Conservation (phyloP, 768 basidiomycete genomes). For the Pholiota microspora region DNA sequence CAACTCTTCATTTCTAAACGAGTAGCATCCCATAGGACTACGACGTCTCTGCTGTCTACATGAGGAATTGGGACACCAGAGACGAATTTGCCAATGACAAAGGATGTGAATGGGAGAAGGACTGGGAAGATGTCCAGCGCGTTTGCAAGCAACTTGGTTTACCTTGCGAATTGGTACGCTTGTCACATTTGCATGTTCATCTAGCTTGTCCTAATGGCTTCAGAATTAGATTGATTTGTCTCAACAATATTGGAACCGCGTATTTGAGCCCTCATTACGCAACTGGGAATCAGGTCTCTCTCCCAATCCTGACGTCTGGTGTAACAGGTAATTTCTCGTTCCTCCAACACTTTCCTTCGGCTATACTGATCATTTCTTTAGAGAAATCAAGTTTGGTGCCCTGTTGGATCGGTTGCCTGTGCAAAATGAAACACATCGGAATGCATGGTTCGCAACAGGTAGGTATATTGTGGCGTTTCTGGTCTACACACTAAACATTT, state of each 20-base stretch:
- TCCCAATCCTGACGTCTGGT: constrained; percentile 92
- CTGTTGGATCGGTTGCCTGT: constrained; percentile 62
- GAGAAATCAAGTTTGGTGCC: constrained; percentile 91
- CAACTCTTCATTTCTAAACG: neutral
- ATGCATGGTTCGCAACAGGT: constrained; percentile 84
- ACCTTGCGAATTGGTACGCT: constrained; percentile 70
- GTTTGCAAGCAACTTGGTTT: constrained; percentile 75
- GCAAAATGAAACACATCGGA: constrained; percentile 19
- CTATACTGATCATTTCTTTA: constrained; percentile 28
- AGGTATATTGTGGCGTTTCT: constrained; percentile 1
- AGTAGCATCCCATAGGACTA: constrained; percentile 49
- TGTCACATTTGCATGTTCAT: neutral
- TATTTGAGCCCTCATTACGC: constrained; percentile 83
- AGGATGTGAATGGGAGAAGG: constrained; percentile 96
- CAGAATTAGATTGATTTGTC: constrained; percentile 75
- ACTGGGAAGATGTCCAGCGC: constrained; percentile 86
- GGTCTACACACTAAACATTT: neutral
- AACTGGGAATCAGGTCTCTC: constrained; percentile 79
- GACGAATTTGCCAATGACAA: constrained; percentile 76
- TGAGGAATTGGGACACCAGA: constrained; percentile 94
- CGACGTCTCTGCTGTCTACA: constrained; percentile 85
- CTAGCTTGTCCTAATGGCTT: neutral
- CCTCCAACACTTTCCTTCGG: neutral
- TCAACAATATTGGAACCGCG: constrained; percentile 85
- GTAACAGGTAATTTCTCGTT: constrained; percentile 62